phyloP scores from a whole-genome alignment of 805 yeast genomes.

The Ogataea glucozyma region DNA sequence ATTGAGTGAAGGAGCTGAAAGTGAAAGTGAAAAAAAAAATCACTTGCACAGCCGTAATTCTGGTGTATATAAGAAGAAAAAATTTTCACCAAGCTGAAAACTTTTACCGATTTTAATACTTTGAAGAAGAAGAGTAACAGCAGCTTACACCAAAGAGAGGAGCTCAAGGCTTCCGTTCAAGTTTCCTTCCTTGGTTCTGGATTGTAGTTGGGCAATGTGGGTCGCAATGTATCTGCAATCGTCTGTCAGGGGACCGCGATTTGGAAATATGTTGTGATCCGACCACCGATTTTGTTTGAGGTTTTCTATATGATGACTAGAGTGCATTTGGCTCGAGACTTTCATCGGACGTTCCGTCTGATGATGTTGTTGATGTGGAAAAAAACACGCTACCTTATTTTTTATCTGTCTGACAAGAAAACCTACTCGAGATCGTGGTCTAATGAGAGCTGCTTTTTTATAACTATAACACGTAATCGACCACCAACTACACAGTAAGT shows the following conservation, averaged over 20 bases:
- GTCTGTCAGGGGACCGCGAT: constrained; percentile 15
- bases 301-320: constrained; percentile 71
- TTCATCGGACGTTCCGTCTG: constrained; percentile 33
- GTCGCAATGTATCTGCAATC: neutral
- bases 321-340: constrained; percentile 99
- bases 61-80: constrained; percentile 7
- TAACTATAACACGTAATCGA: neutral
- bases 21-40: neutral
- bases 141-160: neutral
- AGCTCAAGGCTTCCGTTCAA: no score
- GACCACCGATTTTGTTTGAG: neutral
- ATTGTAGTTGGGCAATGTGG: neutral
- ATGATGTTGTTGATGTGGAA: constrained; percentile 86
- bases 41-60: constrained; percentile 3
- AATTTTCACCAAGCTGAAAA: constrained; percentile 8
- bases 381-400: constrained; percentile 95
- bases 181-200: no score
- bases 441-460: neutral
- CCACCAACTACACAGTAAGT: constrained; percentile 8
- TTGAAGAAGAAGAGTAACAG: neutral
- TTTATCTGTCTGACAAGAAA: constrained; percentile 56
- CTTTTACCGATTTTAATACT: constrained; percentile 6
- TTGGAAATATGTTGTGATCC: neutral
- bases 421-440: neutral
- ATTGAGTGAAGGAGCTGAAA: neutral